A percentile compares a stretch with the other conserved stretches of the same genome.
These are phyloP conservation scores for Quercus phellos DNA, from an alignment of 331 rosid genomes.

Conservation along the genomic window DNA sequence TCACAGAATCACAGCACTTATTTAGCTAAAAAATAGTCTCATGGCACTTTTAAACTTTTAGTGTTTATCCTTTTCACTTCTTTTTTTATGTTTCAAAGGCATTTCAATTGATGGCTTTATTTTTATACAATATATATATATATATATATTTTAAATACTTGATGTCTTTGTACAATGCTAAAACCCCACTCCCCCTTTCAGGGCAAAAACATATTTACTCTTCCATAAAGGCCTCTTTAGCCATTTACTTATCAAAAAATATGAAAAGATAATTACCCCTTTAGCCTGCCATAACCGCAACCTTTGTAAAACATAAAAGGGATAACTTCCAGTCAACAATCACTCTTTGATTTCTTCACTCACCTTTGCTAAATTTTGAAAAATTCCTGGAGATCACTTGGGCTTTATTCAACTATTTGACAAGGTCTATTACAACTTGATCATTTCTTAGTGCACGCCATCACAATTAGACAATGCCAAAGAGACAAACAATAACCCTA, in stretches of 20 bases:
- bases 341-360: not conserved
- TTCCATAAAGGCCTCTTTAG: not conserved
- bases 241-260: not conserved
- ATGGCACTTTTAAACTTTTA: no score
- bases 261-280: not conserved
- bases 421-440: not conserved
- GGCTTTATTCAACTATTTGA: no score
- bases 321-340: not conserved
- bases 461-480: not conserved
- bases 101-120: no score
- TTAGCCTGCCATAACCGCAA: not conserved
- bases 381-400: not conserved
- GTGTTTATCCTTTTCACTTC: no score
- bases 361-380: not conserved
- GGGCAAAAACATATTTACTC: not conserved
- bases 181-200: not conserved
- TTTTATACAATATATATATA: not conserved
- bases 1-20: no score
- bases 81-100: no score
- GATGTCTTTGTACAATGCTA: no score
- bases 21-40: no score
- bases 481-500: not conserved
- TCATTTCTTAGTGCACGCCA: not conserved
- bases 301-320: not conserved
- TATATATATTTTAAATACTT: not conserved